phyloP scores from a whole-genome alignment of 2,329 filamentous ascomycete genomes.

The Colletotrichum tropicicola region DNA sequence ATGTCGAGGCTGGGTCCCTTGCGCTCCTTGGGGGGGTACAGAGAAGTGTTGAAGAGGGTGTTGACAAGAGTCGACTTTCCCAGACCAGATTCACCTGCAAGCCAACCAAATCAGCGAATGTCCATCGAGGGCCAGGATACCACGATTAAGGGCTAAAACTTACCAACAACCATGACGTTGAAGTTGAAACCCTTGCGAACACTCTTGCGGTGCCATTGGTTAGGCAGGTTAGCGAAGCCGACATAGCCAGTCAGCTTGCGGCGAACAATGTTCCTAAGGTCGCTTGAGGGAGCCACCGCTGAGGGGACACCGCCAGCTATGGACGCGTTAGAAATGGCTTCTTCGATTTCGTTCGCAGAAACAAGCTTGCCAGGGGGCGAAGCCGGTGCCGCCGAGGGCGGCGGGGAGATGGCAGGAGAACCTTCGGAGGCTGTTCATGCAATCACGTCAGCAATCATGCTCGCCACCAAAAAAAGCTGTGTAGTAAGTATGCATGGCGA shows the following conservation, averaged over 20 bases:
- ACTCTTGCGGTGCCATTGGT: slow-evolving; percentile 99
- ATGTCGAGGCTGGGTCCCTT: slow-evolving; percentile 97
- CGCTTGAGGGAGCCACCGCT: slow-evolving; percentile 60
- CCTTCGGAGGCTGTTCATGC: slow-evolving; percentile 54
- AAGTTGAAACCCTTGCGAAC: slow-evolving; percentile 99
- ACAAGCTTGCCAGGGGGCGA: slow-evolving; percentile 50
- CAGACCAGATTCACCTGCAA: slow-evolving; percentile 92
- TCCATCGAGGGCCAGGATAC: not conserved
- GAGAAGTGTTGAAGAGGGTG: slow-evolving; percentile 98
- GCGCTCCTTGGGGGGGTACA: slow-evolving; percentile 98
- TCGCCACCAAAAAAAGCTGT: not conserved
- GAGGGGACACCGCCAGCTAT: slow-evolving; percentile 39
- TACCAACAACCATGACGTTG: slow-evolving; percentile 99
- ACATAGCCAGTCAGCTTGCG: slow-evolving; percentile 98
- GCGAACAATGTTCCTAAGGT: slow-evolving; percentile 95
- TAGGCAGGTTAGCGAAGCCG: slow-evolving; percentile 97
- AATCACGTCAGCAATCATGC: slow-evolving; percentile 44
- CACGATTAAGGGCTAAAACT: slow-evolving; percentile 48
- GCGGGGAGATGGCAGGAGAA: slow-evolving; percentile 47
- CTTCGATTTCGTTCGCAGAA: slow-evolving; percentile 42
- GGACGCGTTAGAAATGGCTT: slow-evolving; percentile 46
- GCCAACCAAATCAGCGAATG: slow-evolving; percentile 24
- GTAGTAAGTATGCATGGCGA: slow-evolving; percentile 15
- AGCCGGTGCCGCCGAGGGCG: slow-evolving; percentile 49
- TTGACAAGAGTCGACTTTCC: slow-evolving; percentile 99